These are phyloP conservation scores for Hibiscus trionum DNA, from an alignment of 345 rosid genomes.

Conservation along the genomic window DNA sequence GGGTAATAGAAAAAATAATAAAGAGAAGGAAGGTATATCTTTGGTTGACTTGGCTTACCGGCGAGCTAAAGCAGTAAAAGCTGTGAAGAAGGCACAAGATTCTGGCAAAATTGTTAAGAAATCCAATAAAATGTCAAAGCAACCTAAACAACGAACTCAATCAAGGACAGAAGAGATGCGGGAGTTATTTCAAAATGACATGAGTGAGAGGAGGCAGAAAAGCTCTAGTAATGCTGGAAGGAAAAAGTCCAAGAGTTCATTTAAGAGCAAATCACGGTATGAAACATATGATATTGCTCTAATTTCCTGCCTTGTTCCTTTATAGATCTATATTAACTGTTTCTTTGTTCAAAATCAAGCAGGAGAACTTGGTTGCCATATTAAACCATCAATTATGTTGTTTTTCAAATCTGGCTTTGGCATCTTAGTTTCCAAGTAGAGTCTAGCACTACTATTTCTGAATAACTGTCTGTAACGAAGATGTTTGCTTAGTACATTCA, in stretches of 20 bases:
- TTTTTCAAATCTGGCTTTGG: too few species aligned
- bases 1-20: slow-evolving; percentile 42
- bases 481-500: too few species aligned
- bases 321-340: neutral
- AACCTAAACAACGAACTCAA: slow-evolving; percentile 33
- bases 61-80: slow-evolving; percentile 82
- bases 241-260: slow-evolving; percentile 62
- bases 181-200: slow-evolving; percentile 74
- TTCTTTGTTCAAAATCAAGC: too few species aligned
- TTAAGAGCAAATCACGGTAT: slow-evolving; percentile 92
- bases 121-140: slow-evolving; percentile 38
- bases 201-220: slow-evolving; percentile 62
- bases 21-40: slow-evolving; percentile 61
- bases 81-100: slow-evolving; percentile 62
- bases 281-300: slow-evolving; percentile 3
- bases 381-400: too few species aligned
- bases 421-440: neutral
- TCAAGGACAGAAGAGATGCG: slow-evolving; percentile 72
- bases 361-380: too few species aligned
- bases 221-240: slow-evolving; percentile 33
- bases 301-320: neutral
- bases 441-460: neutral
- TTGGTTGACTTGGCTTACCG: slow-evolving; percentile 72
- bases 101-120: slow-evolving; percentile 56
- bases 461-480: too few species aligned